Evolutionary conservation across 1,284 basidiomycete genomes (phyloP), one percentile per base, ranked within the genome.

Genomic region (Ganoderma sinense): DNA sequence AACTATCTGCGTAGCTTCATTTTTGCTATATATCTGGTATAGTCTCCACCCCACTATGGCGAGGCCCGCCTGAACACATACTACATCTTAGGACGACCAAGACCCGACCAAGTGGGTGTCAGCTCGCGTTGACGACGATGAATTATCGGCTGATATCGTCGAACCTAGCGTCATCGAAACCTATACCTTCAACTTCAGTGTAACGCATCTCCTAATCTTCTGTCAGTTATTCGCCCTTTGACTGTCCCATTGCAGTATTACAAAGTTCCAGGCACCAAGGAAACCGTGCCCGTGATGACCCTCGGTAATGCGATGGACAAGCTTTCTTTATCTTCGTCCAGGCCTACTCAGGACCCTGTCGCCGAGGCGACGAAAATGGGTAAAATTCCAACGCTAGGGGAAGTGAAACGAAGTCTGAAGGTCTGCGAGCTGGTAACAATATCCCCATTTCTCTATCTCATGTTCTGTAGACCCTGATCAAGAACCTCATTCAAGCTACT

Each of bases 171-270:
- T 94, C 66, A 85, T 94, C 33, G 93, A 94, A 77, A 90, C 93
- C 40, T 94, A 94, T 75, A 94, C 92, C 0, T 94, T 94, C 81
- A 91, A 93, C 75, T 93, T 94, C 75, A 87, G 88, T 74, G 93
- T 91, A 76, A 68, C 78, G 3, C 16, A 10, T 72, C 41, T 26
- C 56, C 63, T 55, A 29, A 31, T 11, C 14, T 1, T 40, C 23
- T 11, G 2, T 26, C 41, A 16, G 51, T 40, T 14, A 11, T 60
- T 2, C 14, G 13, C 40, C 16, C 5, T 23, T 51, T 43, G 59
- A 36, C 45, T 39, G 59, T 36, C 4, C 53, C 61, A 64, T 14
- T 29, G 56, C 69, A 93, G 91, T 93, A 93, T 76, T 84, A 88
- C 75, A 84, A 82, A 41, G 77, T 91, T 20, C 85, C 88, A 18